Conservation (phyloP, 352 stramenopile species). For the Phytophthora cryptogea region DNA sequence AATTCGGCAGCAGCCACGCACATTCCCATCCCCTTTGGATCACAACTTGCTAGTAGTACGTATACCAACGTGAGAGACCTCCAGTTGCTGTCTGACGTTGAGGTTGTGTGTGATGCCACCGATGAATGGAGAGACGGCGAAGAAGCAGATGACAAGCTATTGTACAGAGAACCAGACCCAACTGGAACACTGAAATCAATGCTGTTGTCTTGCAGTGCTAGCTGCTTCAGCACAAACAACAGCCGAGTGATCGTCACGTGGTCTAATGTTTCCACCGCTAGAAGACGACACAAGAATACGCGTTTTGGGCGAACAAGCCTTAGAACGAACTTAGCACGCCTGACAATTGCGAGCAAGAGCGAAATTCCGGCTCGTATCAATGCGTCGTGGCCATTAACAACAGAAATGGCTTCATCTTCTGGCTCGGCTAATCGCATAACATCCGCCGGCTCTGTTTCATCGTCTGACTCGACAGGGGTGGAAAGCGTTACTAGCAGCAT, state of each 20-base stretch:
- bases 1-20: conserved; percentile 72
- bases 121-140: conserved; percentile 16
- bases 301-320: conserved; percentile 66
- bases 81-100: conserved; percentile 62
- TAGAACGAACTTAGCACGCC: conserved; percentile 73
- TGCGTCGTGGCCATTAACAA: conserved; percentile 67
- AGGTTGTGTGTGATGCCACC: conserved; percentile 26
- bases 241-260: conserved; percentile 73
- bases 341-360: conserved; percentile 70
- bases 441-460: conserved; percentile 36
- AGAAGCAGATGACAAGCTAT: conserved; percentile 16
- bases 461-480: conserved; percentile 21
- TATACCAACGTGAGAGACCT: conserved; percentile 73
- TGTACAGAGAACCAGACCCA: conserved; percentile 3
- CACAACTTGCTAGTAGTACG: conserved; percentile 71
- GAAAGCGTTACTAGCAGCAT: conserved; percentile 58
- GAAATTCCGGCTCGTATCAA: conserved; percentile 73
- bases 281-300: conserved; percentile 71
- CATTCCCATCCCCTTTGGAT: conserved; percentile 82
- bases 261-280: conserved; percentile 75
- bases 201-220: conserved; percentile 50
- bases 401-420: conserved; percentile 62
- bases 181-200: neutral
- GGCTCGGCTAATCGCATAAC: conserved; percentile 34
- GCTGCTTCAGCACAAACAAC: conserved; percentile 67